These are phyloP conservation scores for Fennellomyces sp. DNA, from an alignment of 371 early-diverging fungal species.

Conservation along the genomic window DNA sequence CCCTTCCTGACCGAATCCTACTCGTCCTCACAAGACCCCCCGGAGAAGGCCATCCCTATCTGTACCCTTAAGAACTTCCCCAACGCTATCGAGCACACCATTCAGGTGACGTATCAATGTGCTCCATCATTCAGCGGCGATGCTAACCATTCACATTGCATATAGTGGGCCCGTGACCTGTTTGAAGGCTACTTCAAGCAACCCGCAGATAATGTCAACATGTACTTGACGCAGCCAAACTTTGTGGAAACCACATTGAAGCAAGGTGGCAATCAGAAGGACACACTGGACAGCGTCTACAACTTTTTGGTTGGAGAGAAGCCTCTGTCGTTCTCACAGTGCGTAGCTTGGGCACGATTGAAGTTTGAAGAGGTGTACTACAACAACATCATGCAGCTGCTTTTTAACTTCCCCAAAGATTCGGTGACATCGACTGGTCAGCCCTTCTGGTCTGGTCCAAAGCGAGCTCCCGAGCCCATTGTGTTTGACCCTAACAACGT, in stretches of 20 bases:
- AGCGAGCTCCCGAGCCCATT: slow-evolving; percentile 93
- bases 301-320: slow-evolving; percentile 76
- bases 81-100: slow-evolving; percentile 99
- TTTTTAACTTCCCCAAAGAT: slow-evolving; percentile 96
- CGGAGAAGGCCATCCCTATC: slow-evolving; percentile 98
- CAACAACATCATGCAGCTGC: slow-evolving; percentile 92
- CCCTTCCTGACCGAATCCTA: slow-evolving; percentile 98
- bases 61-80: slow-evolving; percentile 99
- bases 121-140: too few relatives aligned
- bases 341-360: slow-evolving; percentile 91
- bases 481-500: slow-evolving; percentile 80
- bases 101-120: slow-evolving; percentile 63
- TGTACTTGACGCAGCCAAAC: slow-evolving; percentile 84
- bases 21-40: slow-evolving; percentile 98
- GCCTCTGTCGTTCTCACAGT: slow-evolving; percentile 88
- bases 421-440: slow-evolving; percentile 93
- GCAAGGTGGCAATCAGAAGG: slow-evolving; percentile 83
- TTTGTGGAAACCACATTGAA: slow-evolving; percentile 80
- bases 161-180: slow-evolving; percentile 94
- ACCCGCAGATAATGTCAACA: slow-evolving; percentile 92
- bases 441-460: slow-evolving; percentile 99
- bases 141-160: too few relatives aligned
- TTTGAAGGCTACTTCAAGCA: slow-evolving; percentile 96
- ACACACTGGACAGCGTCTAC: slow-evolving; percentile 71
- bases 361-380: slow-evolving; percentile 93